Conservation (phyloP, 73 alveolate species). For the Paramecium caudatum region DNA sequence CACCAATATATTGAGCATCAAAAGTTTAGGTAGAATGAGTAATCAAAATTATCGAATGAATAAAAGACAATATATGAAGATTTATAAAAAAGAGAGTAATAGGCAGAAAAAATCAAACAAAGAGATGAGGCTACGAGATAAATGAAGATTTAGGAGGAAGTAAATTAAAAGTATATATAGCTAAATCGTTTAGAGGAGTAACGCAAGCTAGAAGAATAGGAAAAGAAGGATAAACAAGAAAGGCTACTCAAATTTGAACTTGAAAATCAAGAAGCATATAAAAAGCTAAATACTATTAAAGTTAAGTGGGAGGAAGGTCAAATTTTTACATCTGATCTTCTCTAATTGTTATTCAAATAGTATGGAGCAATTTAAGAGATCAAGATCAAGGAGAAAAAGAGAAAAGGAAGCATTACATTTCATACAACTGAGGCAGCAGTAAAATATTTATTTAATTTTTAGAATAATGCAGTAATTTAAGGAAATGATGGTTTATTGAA, state of each 20-base stretch:
- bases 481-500: background rate
- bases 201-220: background rate
- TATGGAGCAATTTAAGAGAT: conserved; percentile 50
- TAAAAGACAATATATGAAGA: background rate
- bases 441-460: background rate
- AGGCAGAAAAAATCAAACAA: conserved; percentile 16
- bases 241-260: conserved; percentile 43
- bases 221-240: background rate
- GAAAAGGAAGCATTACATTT: background rate
- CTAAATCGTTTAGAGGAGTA: background rate
- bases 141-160: conserved; percentile 56
- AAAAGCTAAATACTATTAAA: conserved; percentile 31
- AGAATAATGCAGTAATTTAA: conserved; percentile 44
- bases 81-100: conserved; percentile 38
- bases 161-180: background rate
- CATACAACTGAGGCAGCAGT: conserved; percentile 68
- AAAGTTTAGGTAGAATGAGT: background rate
- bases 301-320: conserved; percentile 3
- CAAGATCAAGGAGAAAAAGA: background rate
- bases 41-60: background rate
- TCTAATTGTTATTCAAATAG: background rate
- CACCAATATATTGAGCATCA: conserved; percentile 10
- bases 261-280: conserved; percentile 43
- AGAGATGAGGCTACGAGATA: background rate
- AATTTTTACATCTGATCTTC: background rate